Evolutionary conservation across 75 land plant species (phyloP).

Genomic region (Azolla pinnata): DNA sequence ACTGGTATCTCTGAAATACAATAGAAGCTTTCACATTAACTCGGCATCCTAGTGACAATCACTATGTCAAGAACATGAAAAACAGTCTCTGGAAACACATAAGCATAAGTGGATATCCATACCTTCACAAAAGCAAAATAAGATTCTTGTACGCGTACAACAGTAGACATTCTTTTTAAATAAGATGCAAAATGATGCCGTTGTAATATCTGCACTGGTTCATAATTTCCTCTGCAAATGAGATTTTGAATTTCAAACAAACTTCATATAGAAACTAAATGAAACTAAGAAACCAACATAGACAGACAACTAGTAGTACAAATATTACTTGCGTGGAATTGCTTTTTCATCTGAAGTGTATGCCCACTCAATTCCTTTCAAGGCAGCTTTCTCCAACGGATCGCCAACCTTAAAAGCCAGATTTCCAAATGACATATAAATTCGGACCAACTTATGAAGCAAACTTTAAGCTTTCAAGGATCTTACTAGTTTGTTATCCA

Average conservation of each 20-base stretch:
- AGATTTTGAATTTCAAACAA: neutral
- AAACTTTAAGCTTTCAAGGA: neutral
- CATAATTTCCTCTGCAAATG: conserved; percentile 48
- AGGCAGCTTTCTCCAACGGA: conserved; percentile 97
- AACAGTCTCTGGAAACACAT: no score
- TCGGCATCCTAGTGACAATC: no score
- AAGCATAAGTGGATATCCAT: no score
- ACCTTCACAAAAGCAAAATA: conserved; percentile 96
- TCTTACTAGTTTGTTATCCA: conserved; percentile 84
- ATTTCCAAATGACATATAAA: neutral
- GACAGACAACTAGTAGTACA: neutral
- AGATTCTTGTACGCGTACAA: conserved; percentile 71
- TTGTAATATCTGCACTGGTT: conserved; percentile 81
- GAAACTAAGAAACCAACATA: neutral
- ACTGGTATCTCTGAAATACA: no score
- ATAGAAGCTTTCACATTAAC: no score
- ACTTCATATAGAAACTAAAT: neutral
- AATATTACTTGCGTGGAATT: conserved; percentile 67
- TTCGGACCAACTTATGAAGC: neutral
- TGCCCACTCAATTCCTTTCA: conserved; percentile 91
- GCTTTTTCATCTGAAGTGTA: conserved; percentile 98
- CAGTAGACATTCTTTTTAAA: conserved; percentile 89
- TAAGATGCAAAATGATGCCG: conserved; percentile 96
- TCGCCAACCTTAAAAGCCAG: conserved; percentile 78
- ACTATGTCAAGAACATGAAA: no score